Percentiles rank a stretch among this genome's conserved stretches.
Evolutionary conservation across 495 filamentous ascomycete genomes (phyloP).

Genomic region (Annulohypoxylon maeteangense): DNA sequence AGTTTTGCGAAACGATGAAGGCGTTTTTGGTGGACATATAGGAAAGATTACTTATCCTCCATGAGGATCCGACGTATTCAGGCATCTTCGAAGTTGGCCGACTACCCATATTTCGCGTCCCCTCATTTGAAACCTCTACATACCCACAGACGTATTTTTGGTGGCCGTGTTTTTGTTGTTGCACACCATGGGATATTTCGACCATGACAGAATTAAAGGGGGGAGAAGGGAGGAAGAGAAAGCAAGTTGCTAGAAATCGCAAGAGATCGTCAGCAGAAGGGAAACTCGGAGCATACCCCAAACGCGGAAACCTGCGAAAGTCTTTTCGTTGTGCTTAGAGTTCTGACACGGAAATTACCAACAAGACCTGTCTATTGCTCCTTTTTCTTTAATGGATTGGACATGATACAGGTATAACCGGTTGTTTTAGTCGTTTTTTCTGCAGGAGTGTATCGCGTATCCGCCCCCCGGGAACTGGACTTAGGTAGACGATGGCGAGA

Average conservation of each 20-base stretch:
- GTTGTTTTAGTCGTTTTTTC: constrained; percentile 22
- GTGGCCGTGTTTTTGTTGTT: constrained; percentile 37
- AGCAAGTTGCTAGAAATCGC: constrained; percentile 26
- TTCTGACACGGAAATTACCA: background rate
- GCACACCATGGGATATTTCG: constrained; percentile 18
- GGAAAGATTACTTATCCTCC: constrained; percentile 46
- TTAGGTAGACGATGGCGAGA: constrained; percentile 31
- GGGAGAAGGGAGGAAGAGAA: background rate
- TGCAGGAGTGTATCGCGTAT: constrained; percentile 2
- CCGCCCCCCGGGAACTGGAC: background rate
- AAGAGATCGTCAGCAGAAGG: constrained; percentile 10
- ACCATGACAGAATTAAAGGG: constrained; percentile 24
- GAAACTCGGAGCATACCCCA: background rate
- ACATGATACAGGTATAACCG: constrained; percentile 15
- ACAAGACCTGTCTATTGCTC: constrained; percentile 13
- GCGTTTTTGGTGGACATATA: constrained; percentile 50
- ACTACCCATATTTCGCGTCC: constrained; percentile 47
- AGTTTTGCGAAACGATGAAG: constrained; percentile 45
- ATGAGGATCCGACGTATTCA: constrained; percentile 44
- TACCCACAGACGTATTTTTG: constrained; percentile 45
- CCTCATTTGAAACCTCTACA: constrained; percentile 46
- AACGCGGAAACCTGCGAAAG: background rate
- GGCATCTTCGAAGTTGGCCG: constrained; percentile 43
- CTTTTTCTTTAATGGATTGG: constrained; percentile 11
- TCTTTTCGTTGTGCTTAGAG: constrained; percentile 5